Evolutionary conservation across 1,284 basidiomycete genomes (phyloP), one percentile per base, ranked within the genome.

Genomic region (Limonomyces culmigenus): DNA sequence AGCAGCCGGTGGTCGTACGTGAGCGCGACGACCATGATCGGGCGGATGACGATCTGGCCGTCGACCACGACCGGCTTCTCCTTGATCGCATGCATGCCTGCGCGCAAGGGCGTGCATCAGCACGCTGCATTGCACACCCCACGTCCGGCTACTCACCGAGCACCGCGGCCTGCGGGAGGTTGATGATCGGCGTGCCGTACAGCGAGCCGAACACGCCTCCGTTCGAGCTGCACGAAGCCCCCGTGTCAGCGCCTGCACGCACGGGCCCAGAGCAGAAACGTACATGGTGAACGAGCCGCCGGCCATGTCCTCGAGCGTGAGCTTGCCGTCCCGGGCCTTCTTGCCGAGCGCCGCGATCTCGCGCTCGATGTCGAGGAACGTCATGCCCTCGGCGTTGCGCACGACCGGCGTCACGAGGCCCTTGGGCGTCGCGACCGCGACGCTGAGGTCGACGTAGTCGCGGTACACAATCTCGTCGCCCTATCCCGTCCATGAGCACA

Each of bases 171-270:
- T 97, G 93, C 15, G 93, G 93, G 39, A 93, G 64, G 67, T 97
- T 98, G 63, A 98, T 92, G 56, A 91, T 92, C 35, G 93, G 93
- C 25, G 93, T 98, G 36, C 93, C 93, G 53, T 83, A 96, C 34
- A 97, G 65, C 37, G 89, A 95, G 38, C 93, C 93, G 50, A 98
- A 98, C 52, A 98, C 93, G 50, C 93, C 95, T 35, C 95, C 95
- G 56, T 98, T 98, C 38, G 93, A 97, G 58, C 85, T 87, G 43
- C 8, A 33, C 29, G 40, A 38, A 19, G 36, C 14, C 29, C 15
- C 25, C 34, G 37, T 14, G 11, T 39, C n/a, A 40, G 32, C 13
- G 32, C 39, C 41, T 36, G 43, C 42, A 32, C 29, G 25, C 36
- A 27, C 31, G 19, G 17, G 32, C 30, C 38, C 21, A 20, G 19